Percentiles rank a stretch among this genome's conserved stretches.
These are phyloP conservation scores for Tephrocybe sp. DNA, from an alignment of 768 basidiomycete genomes.

Conservation along the genomic window DNA sequence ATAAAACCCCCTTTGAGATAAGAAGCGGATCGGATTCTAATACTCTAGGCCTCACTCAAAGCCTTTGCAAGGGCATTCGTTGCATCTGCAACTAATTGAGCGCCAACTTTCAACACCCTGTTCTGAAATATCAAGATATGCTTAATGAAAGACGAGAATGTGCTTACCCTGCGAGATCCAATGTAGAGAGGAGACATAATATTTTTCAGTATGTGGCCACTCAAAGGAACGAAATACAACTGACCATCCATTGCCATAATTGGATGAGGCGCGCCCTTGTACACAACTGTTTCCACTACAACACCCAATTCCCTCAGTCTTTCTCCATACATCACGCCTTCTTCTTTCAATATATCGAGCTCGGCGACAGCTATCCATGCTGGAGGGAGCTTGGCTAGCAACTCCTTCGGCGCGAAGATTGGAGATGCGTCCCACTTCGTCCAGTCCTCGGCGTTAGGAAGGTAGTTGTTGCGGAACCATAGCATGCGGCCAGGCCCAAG, in stretches of 20 bases:
- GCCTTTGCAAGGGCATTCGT: conserved; percentile 7
- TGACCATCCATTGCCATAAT: conserved; percentile 75
- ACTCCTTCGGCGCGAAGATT: conserved; percentile 60
- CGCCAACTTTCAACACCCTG: conserved; percentile 11
- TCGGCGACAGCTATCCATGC: conserved; percentile 68
- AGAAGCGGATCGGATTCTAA: no score
- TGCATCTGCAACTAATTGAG: conserved; percentile 15
- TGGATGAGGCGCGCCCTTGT: conserved; percentile 68
- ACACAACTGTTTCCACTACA: conserved; percentile 52
- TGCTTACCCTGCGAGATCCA: conserved; percentile 1
- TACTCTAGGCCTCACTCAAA: not conserved
- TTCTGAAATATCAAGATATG: not conserved
- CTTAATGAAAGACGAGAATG: not conserved
- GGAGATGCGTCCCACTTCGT: conserved; percentile 71
- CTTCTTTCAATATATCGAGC: conserved; percentile 65
- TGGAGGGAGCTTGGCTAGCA: conserved; percentile 49
- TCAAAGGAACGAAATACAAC: conserved; percentile 19
- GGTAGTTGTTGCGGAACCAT: conserved; percentile 73
- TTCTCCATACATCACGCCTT: conserved; percentile 63
- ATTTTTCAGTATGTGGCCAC: not conserved
- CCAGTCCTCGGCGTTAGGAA: conserved; percentile 61
- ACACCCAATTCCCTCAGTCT: conserved; percentile 55
- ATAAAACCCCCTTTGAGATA: no score
- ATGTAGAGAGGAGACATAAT: not conserved
- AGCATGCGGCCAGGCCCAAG: conserved; percentile 64